Evolutionary conservation across 352 stramenopile genomes (phyloP), one percentile per base, ranked within the genome.

Genomic region (Phytophthora uliginosa): DNA sequence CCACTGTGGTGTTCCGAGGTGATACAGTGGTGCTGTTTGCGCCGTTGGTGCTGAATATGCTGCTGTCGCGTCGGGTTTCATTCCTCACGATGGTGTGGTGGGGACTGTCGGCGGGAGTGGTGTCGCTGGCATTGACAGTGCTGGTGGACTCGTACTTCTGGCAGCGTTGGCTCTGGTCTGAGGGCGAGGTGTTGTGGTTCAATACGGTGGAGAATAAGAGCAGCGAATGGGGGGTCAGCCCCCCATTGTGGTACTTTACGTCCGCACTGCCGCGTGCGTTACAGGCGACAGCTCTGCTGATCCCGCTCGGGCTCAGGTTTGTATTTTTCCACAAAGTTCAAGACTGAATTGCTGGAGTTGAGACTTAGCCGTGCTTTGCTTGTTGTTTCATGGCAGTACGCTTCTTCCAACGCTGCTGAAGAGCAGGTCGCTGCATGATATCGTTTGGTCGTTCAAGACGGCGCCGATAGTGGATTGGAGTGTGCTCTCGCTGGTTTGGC

Each of bases 131-230:
- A 0, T 17, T 98, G 24, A 99, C 94, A 1, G 73, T 98, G 31
- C 64, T 88, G 13, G 74, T 99, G 2, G 98, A 99, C 75, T 99
- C 95, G 52, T 88, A 96, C 69, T 96, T 99, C 67, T 99, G 97
- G 96, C 85, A 90, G 70, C 87, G 91, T 9, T 97, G 85, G 92
- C 74, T 99, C 22, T 99, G 98, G 98, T 97, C 98, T n/a, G 98
- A 99, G 71, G 97, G 98, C 31, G 91, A 98, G 63, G 98, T 99
- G 9, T 88, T 99, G 31, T 99, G 96, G 79, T 99, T 99, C 74
- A 96, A 96, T 52, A 98, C 97, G 1, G 85, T 99, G 48, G 81
- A 99, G 56, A 99, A 99, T 80, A 98, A 98, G 67, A 99, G 95
- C 57, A 91, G 89, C 59, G 96, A 99, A 71, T 99, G 97, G 97